Evolutionary conservation across 192 early-diverging fungal species (phyloP).

Genomic region (Podochytrium sp.): DNA sequence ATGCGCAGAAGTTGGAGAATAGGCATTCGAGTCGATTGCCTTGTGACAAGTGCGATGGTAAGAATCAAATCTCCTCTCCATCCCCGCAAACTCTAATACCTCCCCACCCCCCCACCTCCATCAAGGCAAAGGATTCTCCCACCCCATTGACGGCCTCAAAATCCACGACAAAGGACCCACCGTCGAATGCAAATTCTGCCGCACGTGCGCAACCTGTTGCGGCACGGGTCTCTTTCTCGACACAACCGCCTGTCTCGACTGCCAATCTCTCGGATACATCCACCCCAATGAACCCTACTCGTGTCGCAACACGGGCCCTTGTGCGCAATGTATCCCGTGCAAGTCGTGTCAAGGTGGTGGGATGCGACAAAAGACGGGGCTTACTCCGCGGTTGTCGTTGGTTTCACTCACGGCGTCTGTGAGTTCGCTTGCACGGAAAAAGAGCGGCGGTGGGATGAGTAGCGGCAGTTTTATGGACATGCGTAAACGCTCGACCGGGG

Average conservation of each 20-base stretch:
- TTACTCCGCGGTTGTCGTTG: not conserved
- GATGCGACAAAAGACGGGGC: not conserved
- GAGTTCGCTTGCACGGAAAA: not conserved
- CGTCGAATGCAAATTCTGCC: slow-evolving; percentile 23
- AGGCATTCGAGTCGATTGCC: not conserved
- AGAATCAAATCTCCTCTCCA: too few relatives aligned
- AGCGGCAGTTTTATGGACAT: slow-evolving; percentile 1
- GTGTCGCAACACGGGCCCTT: slow-evolving; percentile 5
- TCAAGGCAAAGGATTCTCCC: slow-evolving; percentile 10
- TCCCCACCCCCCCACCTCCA: too few relatives aligned
- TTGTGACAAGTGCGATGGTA: slow-evolving; percentile 25
- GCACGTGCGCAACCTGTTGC: slow-evolving; percentile 4
- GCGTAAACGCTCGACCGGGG: not conserved
- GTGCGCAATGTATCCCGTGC: slow-evolving; percentile 9
- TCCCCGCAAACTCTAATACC: too few relatives aligned
- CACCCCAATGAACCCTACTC: slow-evolving; percentile 28
- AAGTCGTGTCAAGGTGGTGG: slow-evolving; percentile 13
- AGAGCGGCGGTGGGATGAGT: not conserved
- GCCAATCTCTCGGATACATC: slow-evolving; percentile 27
- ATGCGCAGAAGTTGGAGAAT: not conserved
- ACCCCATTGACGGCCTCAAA: slow-evolving; percentile 13
- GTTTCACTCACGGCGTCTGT: not conserved
- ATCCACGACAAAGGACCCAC: slow-evolving; percentile 5
- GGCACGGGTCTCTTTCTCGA: slow-evolving; percentile 16
- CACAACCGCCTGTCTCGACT: slow-evolving; percentile 15